These are phyloP conservation scores for Amaranthus cruentus DNA, from an alignment of 148 eudicot genomes.

Conservation along the genomic window DNA sequence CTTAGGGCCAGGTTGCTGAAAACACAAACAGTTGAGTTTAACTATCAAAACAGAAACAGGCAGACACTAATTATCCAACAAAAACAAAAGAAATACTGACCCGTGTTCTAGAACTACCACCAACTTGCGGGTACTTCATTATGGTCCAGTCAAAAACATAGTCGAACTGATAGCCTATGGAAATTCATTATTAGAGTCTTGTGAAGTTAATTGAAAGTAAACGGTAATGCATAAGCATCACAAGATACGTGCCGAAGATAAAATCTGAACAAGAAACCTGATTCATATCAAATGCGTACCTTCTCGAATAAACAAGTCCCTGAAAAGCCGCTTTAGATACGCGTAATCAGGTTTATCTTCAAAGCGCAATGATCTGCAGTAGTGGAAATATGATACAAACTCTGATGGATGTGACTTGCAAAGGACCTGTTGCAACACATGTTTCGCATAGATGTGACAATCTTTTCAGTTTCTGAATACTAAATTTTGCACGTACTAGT, in stretches of 20 bases:
- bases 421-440: constrained; percentile 50
- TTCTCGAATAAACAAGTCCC: constrained; percentile 94
- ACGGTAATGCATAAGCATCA: background rate
- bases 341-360: constrained; percentile 98
- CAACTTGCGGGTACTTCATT: constrained; percentile 83
- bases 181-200: constrained; percentile 10
- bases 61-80: constrained; percentile 24
- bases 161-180: constrained; percentile 79
- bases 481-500: background rate
- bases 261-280: background rate
- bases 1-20: constrained; percentile 55
- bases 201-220: background rate
- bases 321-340: constrained; percentile 88
- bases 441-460: constrained; percentile 12
- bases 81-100: constrained; percentile 33
- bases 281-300: constrained; percentile 31
- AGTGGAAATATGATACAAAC: constrained; percentile 90
- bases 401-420: constrained; percentile 93
- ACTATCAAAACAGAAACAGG: constrained; percentile 7
- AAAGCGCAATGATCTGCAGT: constrained; percentile 83
- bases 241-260: background rate
- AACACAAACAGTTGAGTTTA: constrained; percentile 18
- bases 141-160: constrained; percentile 97
- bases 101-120: constrained; percentile 72
- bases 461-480: background rate